phyloP scores from a whole-genome alignment of 2,329 filamentous ascomycete species.

The Zasmidium cellare region DNA sequence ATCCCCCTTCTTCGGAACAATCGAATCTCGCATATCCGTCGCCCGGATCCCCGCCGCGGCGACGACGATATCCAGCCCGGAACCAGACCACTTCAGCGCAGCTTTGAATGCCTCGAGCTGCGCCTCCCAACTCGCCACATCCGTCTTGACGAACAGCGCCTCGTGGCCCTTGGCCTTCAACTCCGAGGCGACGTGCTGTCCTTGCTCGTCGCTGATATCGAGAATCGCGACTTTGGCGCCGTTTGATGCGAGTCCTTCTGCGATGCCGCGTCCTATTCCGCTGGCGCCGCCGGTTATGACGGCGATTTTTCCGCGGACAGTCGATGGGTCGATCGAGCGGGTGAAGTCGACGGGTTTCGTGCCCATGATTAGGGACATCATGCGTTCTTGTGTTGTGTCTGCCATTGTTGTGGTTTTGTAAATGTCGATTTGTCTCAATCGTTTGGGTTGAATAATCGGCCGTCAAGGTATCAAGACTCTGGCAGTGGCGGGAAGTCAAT shows the following conservation, averaged over 20 bases:
- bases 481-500: too few species aligned
- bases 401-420: too few species aligned
- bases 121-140: slow-evolving; percentile 30
- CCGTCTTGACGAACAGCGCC: slow-evolving; percentile 30
- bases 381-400: background rate
- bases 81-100: slow-evolving; percentile 25
- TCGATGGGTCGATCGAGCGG: background rate
- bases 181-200: background rate
- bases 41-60: slow-evolving; percentile 26
- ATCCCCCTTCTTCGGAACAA: background rate
- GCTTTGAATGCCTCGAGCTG: slow-evolving; percentile 34
- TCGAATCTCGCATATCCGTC: background rate
- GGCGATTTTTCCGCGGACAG: slow-evolving; percentile 4
- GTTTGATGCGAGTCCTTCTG: slow-evolving; percentile 3
- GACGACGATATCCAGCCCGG: slow-evolving; percentile 33
- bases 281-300: slow-evolving; percentile 6
- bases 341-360: slow-evolving; percentile 2
- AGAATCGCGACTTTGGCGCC: slow-evolving; percentile 4
- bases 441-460: too few species aligned
- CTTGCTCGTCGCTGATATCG: slow-evolving; percentile 4
- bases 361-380: background rate
- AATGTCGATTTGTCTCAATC: too few species aligned
- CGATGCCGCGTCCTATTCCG: slow-evolving; percentile 9
- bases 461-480: too few species aligned
- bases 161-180: background rate